Evolutionary conservation across 805 yeast genomes (phyloP).

Genomic region (Ogataea zsoltii): DNA sequence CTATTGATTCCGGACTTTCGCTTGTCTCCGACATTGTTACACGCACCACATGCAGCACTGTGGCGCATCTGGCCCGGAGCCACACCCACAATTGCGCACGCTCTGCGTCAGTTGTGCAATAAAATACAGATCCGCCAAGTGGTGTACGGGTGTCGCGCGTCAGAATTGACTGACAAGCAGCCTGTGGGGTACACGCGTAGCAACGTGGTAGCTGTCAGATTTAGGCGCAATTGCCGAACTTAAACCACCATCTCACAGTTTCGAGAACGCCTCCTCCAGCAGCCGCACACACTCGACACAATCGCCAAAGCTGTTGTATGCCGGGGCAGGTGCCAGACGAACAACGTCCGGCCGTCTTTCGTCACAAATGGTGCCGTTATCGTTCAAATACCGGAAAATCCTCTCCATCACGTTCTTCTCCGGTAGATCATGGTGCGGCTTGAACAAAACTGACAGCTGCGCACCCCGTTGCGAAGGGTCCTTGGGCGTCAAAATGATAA

Average conservation of each 20-base stretch:
- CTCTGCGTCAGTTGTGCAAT: neutral
- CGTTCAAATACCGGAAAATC: slow-evolving; percentile 50
- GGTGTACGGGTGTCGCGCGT: neutral
- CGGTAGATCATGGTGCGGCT: slow-evolving; percentile 42
- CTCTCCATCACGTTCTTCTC: slow-evolving; percentile 58
- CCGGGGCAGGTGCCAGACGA: slow-evolving; percentile 82
- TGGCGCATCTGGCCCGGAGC: slow-evolving; percentile 6
- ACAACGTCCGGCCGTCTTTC: slow-evolving; percentile 91
- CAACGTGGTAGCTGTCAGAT: neutral
- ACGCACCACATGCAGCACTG: neutral
- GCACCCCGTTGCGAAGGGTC: slow-evolving; percentile 65
- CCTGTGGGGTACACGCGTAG: too few species aligned
- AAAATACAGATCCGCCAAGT: neutral
- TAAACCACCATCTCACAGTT: neutral
- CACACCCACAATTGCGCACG: slow-evolving; percentile 13
- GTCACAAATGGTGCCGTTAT: slow-evolving; percentile 73
- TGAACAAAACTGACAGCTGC: slow-evolving; percentile 76
- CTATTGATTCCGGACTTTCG: slow-evolving; percentile 2
- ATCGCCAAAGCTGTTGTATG: slow-evolving; percentile 77
- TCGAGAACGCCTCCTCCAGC: slow-evolving; percentile 43
- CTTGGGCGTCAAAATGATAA: slow-evolving; percentile 75
- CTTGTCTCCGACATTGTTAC: too few species aligned
- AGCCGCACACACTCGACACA: slow-evolving; percentile 46
- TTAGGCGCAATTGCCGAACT: neutral
- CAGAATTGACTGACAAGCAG: neutral